Evolutionary conservation across 495 filamentous ascomycete genomes (phyloP).

Genomic region (Penicillium subrubescens): DNA sequence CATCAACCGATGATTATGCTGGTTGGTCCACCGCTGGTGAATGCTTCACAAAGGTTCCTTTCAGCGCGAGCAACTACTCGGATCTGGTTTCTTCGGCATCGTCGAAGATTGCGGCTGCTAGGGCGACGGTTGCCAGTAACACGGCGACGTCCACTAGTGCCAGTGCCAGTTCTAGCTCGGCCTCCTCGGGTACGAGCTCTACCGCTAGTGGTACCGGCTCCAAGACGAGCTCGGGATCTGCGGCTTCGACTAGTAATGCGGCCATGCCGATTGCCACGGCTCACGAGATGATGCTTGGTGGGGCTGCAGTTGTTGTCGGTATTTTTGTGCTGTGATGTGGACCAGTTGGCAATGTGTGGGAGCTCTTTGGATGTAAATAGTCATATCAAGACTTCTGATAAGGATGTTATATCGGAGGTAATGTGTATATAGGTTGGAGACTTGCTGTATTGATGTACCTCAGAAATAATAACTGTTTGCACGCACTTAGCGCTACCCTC

Average conservation of each 20-base stretch:
- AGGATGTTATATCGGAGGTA: too few species aligned
- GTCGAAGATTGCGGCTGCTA: conserved; percentile 12
- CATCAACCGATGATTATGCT: conserved; percentile 2
- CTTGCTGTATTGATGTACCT: not conserved
- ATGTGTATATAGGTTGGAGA: not conserved
- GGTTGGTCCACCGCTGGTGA: conserved; percentile 5
- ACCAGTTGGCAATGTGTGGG: not conserved
- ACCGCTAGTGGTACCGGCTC: conserved; percentile 3
- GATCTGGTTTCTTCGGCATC: conserved; percentile 21
- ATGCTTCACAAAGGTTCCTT: conserved; percentile 17
- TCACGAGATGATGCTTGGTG: conserved; percentile 14
- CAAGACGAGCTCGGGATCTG: conserved; percentile 1
- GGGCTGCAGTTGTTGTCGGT: conserved; percentile 13
- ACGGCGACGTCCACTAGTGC: conserved; percentile 5
- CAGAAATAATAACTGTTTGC: not conserved
- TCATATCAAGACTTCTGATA: not conserved
- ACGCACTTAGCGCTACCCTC: not conserved
- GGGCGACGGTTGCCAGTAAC: not conserved
- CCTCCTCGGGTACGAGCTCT: not conserved
- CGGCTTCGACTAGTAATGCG: conserved; percentile 17
- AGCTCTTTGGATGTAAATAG: not conserved
- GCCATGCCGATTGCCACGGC: conserved; percentile 15
- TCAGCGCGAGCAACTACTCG: conserved; percentile 24
- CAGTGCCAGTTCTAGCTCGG: not conserved
- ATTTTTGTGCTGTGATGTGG: conserved; percentile 19